Evolutionary conservation across 768 basidiomycete genomes (phyloP), one percentile per base, ranked within the genome.

Genomic region (Lepiota venenata): DNA sequence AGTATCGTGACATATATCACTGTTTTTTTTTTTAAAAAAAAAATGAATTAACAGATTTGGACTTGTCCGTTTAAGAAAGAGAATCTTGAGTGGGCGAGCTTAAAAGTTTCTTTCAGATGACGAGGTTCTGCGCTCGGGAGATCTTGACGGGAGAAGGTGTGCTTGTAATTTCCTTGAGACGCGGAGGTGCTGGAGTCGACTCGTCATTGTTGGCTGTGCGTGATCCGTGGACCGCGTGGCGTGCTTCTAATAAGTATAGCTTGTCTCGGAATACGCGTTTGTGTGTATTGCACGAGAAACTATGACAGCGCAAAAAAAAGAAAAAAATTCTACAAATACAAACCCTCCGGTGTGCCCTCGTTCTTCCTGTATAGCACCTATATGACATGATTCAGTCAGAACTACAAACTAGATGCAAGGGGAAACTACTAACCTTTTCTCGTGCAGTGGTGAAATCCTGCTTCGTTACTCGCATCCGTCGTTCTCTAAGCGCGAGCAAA

Each of bases 321-420:
- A 60, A 11, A 44, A 58, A 39, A 56, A 52, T 52, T 63, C 65
- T 83, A 92, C 74, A 93, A 71, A 67, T 93, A 93, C 53, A 93
- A 76, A 47, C 91, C 91, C 64, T 93, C 92, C 1, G 92, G 91
- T 25, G 92, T 93, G 60, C 91, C 93, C 74, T 98, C 97, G 70
- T 95, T 95, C 86, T 99, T 99, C 71, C 91, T 82, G 74, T 98
- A 96, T 44, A 99, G 66, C 12, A 93, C 84, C 86, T 90, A 58
- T 16, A 60, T 11, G 16, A 27, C 21, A n/a, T 48, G 52, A 41
- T 54, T 47, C 52, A 45, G 52, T 55, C 53, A 18, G 55, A 45
- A 40, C 44, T 22, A 43, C 42, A 47, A 39, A 52, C 5, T 43
- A 14, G 10, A 55, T 6, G 12, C 32, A 36, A 37, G 20, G 27